Conservation (phyloP, 352 stramenopile genomes). For the Phytophthora capsici region DNA sequence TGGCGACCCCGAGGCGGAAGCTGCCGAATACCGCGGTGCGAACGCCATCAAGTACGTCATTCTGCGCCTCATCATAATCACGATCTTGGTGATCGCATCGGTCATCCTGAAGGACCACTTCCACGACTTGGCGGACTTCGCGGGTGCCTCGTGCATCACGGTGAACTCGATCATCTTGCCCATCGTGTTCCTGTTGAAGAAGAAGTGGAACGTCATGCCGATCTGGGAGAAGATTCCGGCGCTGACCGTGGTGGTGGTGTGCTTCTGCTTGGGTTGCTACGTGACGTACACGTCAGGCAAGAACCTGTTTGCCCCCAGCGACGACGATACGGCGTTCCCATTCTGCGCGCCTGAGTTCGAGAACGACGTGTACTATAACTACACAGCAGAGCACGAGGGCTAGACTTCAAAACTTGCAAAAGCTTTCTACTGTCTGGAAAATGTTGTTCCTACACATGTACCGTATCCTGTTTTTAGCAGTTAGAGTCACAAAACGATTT, state of each 20-base stretch:
- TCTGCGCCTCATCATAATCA: conserved; percentile 44
- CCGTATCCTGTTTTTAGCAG: neutral
- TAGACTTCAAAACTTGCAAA: conserved; percentile 1
- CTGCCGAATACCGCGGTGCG: conserved; percentile 40
- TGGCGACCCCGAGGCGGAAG: conserved; percentile 18
- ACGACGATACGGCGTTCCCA: conserved; percentile 38
- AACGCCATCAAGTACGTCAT: conserved; percentile 49
- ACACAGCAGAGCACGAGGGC: conserved; percentile 38
- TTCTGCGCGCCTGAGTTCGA: conserved; percentile 45
- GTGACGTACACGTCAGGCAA: conserved; percentile 40
- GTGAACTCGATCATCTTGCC: conserved; percentile 54
- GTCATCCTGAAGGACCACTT: conserved; percentile 57
- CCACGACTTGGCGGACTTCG: conserved; percentile 47
- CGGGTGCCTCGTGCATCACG: conserved; percentile 49
- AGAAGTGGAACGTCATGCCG: conserved; percentile 29
- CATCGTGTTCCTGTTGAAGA: conserved; percentile 51
- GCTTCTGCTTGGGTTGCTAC: conserved; percentile 39
- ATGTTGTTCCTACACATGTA: neutral
- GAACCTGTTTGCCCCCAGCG: conserved; percentile 30
- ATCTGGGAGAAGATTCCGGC: conserved; percentile 37
- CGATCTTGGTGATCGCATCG: conserved; percentile 39
- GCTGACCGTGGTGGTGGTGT: conserved; percentile 32
- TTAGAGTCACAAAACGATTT: too few relatives aligned
- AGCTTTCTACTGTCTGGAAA: neutral
- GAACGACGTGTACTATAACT: conserved; percentile 51